These are phyloP conservation scores for Spinellus fusiger DNA, from an alignment of 192 early-diverging fungal species.

Conservation along the genomic window DNA sequence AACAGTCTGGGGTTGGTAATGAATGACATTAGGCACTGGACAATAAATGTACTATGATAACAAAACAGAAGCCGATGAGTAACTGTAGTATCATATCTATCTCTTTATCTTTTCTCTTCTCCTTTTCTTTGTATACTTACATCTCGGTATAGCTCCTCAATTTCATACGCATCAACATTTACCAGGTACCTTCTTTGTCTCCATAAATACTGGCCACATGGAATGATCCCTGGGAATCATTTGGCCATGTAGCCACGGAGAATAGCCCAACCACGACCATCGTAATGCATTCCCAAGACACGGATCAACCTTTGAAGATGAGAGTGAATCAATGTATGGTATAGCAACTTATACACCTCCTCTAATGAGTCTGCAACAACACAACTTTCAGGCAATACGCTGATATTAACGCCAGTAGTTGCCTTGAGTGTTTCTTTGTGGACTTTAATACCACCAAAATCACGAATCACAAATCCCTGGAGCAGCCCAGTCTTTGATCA, in stretches of 20 bases:
- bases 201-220: slow-evolving; percentile 43
- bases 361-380: slow-evolving; percentile 41
- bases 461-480: slow-evolving; percentile 56
- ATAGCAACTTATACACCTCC: slow-evolving; percentile 46
- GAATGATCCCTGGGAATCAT: slow-evolving; percentile 41
- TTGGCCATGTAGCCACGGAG: slow-evolving; percentile 41
- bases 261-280: slow-evolving; percentile 52
- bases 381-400: slow-evolving; percentile 48
- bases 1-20: slow-evolving; percentile 11
- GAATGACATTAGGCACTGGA: slow-evolving; percentile 30
- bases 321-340: slow-evolving; percentile 56
- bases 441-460: slow-evolving; percentile 64
- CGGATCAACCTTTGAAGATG: slow-evolving; percentile 58
- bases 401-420: slow-evolving; percentile 40
- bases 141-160: slow-evolving; percentile 60
- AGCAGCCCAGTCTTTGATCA: slow-evolving; percentile 41
- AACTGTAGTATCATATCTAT: too few species aligned
- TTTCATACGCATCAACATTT: slow-evolving; percentile 68
- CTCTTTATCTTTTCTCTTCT: too few species aligned
- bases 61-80: too few species aligned
- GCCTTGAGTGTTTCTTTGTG: slow-evolving; percentile 44
- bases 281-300: slow-evolving; percentile 50
- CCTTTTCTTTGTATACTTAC: too few species aligned
- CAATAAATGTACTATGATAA: slow-evolving; percentile 31
- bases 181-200: slow-evolving; percentile 32